A percentile compares a stretch with the other conserved stretches of the same genome.
Conservation (phyloP, 2,329 filamentous ascomycete genomes). For the Colletotrichum tamarilloi region DNA sequence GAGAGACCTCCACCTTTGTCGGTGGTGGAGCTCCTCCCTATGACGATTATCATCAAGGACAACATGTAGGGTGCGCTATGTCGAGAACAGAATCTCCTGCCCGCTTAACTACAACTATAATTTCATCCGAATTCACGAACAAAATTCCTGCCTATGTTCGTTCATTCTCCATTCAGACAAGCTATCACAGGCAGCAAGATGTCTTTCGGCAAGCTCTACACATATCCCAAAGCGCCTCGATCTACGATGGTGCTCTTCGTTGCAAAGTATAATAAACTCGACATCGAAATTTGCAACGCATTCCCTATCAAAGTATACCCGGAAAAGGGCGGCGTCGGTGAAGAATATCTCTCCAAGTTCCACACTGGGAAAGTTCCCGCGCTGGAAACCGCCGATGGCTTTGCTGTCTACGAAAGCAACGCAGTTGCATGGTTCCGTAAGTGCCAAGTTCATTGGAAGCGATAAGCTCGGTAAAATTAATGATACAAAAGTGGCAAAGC, state of each 20-base stretch:
- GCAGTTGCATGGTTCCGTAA: conserved; percentile 3
- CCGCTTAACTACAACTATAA: background rate
- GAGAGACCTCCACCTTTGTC: too few species aligned
- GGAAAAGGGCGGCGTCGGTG: conserved; percentile 13
- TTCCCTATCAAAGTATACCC: conserved; percentile 16
- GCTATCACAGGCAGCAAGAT: conserved; percentile 2
- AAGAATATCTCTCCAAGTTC: conserved; percentile 13
- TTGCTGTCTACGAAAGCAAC: conserved; percentile 1
- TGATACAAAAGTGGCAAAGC: background rate
- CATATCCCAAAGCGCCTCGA: background rate
- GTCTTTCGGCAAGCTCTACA: conserved; percentile 21
- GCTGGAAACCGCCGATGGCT: conserved; percentile 3
- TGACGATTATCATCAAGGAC: background rate
- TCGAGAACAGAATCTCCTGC: background rate
- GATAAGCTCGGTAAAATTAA: background rate
- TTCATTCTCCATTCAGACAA: background rate
- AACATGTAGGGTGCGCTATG: background rate
- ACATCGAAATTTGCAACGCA: conserved; percentile 7
- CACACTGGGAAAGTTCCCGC: conserved; percentile 2
- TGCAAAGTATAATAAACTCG: conserved; percentile 4
- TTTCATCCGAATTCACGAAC: too few species aligned
- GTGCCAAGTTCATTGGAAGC: background rate
- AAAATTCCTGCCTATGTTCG: background rate
- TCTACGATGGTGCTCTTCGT: conserved; percentile 11
- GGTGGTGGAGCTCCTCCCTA: background rate